These are phyloP conservation scores for Ganoderma lucidum DNA, from an alignment of 1,284 basidiomycete species.

Conservation along the genomic window DNA sequence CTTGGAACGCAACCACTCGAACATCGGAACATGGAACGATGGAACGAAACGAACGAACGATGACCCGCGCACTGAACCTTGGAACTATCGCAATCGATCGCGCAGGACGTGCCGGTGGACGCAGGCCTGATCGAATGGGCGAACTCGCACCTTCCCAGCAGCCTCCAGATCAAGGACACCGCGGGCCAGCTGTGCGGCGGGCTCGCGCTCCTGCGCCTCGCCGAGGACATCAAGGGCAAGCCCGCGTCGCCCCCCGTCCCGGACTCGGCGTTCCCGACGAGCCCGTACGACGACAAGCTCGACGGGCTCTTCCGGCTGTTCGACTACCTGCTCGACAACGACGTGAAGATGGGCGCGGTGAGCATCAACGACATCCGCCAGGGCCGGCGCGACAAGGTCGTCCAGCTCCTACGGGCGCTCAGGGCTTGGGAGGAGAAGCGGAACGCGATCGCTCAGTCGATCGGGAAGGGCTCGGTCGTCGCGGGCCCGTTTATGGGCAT, in stretches of 20 bases:
- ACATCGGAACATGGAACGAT: constrained; percentile 7
- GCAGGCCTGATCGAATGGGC: constrained; percentile 83
- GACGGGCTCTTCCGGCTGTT: constrained; percentile 90
- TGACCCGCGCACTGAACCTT: neutral
- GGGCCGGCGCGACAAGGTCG: constrained; percentile 81
- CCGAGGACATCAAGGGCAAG: constrained; percentile 79
- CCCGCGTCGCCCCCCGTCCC: constrained; percentile 72
- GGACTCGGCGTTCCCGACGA: constrained; percentile 80
- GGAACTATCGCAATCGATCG: neutral
- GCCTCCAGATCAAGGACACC: constrained; percentile 67
- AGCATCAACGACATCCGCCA: constrained; percentile 91
- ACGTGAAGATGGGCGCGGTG: constrained; percentile 87
- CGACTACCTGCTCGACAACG: constrained; percentile 89
- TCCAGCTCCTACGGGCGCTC: constrained; percentile 79
- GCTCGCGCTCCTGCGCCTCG: constrained; percentile 77
- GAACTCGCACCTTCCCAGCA: constrained; percentile 79
- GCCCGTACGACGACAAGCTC: constrained; percentile 77
- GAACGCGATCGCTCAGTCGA: constrained; percentile 57
- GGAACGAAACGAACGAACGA: constrained; percentile 6
- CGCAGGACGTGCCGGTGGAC: constrained; percentile 49
- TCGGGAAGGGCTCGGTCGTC: constrained; percentile 49
- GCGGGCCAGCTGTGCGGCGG: constrained; percentile 65
- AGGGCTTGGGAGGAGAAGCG: constrained; percentile 82
- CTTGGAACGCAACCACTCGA: constrained; percentile 13
- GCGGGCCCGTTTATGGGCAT: constrained; percentile 39